These are phyloP conservation scores for Colletotrichum eleusines DNA, from an alignment of 2,329 filamentous ascomycete species.

Conservation along the genomic window DNA sequence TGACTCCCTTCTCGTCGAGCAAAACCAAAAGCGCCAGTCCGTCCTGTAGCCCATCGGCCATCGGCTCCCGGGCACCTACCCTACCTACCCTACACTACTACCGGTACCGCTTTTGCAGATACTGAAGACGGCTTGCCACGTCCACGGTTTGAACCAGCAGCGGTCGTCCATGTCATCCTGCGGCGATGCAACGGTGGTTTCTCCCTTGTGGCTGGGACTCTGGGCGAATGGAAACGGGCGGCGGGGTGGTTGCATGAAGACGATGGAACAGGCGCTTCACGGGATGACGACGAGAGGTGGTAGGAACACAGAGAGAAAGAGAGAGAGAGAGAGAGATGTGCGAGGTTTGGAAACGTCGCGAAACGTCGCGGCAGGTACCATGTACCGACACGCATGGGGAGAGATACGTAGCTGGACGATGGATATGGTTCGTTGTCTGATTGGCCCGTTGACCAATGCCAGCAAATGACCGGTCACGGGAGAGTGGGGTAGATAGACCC, in stretches of 20 bases:
- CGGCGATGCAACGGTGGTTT: conserved; percentile 19
- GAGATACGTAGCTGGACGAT: background rate
- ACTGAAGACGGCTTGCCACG: background rate
- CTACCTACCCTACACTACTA: no score
- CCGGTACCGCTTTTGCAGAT: no score
- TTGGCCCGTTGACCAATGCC: background rate
- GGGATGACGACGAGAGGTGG: background rate
- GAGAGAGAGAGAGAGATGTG: background rate
- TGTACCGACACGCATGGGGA: background rate
- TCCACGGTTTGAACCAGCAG: conserved; percentile 1
- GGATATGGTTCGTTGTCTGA: background rate
- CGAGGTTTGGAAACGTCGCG: conserved; percentile 4
- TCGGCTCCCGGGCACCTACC: no score
- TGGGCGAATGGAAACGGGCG: conserved; percentile 29
- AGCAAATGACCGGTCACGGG: conserved; percentile 32
- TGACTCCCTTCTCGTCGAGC: no score
- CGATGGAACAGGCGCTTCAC: conserved; percentile 37
- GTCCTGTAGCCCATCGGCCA: no score
- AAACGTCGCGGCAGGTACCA: background rate
- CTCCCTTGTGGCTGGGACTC: conserved; percentile 3
- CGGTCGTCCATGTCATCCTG: conserved; percentile 30
- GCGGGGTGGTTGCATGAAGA: conserved; percentile 21
- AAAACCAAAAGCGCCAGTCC: background rate
- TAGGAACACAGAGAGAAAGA: background rate
- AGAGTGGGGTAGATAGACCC: background rate